phyloP scores from a whole-genome alignment of 2,329 filamentous ascomycete genomes.

The Aspergillus sp. region DNA sequence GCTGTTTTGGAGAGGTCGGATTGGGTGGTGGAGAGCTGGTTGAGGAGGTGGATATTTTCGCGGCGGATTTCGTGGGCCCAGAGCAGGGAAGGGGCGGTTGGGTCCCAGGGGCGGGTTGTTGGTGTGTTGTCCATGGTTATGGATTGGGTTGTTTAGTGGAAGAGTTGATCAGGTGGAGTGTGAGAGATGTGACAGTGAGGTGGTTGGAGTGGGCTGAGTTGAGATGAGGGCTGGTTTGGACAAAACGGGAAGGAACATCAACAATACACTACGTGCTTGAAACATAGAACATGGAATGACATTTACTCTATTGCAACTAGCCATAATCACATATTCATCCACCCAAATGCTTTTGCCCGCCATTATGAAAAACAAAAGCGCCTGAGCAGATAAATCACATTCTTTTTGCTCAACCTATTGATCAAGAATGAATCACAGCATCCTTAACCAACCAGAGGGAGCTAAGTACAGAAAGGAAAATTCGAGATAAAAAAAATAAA shows the following conservation, averaged over 20 bases:
- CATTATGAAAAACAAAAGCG: not conserved
- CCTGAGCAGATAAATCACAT: conserved; percentile 30
- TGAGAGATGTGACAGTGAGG: not conserved
- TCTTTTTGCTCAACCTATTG: conserved; percentile 29
- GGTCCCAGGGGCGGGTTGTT: conserved; percentile 3
- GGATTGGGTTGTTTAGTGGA: not conserved
- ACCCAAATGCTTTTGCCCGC: conserved; percentile 13
- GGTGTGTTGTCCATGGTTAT: not conserved
- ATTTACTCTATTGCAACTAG: conserved; percentile 27
- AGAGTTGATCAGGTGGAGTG: not conserved
- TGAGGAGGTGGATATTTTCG: conserved; percentile 26
- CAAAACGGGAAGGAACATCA: not conserved
- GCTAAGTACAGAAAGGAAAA: conserved; percentile 27
- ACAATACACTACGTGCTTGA: not conserved
- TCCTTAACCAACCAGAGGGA: conserved; percentile 34
- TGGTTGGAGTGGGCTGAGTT: not conserved
- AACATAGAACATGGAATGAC: conserved; percentile 18
- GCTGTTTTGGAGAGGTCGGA: conserved; percentile 5
- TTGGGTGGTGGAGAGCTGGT: conserved; percentile 19
- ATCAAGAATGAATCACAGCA: conserved; percentile 29
- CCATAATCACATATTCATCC: conserved; percentile 26
- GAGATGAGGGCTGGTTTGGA: not conserved
- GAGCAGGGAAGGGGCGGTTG: conserved; percentile 21
- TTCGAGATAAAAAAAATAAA: conserved; percentile 20
- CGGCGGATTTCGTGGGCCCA: conserved; percentile 36